phyloP scores from a whole-genome alignment of 352 stramenopile genomes.

The Phytophthora colocasiae region DNA sequence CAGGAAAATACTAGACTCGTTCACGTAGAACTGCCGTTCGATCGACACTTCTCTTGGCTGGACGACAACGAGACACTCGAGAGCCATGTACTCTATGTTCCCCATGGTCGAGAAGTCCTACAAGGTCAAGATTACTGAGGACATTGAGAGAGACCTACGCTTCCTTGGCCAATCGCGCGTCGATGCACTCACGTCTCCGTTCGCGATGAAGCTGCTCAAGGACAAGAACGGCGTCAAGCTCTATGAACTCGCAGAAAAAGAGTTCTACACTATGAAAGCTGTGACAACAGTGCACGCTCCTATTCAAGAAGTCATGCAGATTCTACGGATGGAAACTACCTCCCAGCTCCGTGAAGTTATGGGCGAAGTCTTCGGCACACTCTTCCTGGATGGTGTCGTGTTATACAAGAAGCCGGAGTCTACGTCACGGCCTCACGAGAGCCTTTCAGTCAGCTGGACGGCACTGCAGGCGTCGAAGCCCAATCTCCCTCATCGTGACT shows the following conservation, averaged over 20 bases:
- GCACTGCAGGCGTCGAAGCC: slow-evolving; percentile 83
- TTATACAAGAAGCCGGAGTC: slow-evolving; percentile 71
- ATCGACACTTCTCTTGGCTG: slow-evolving; percentile 1
- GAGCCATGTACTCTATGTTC: slow-evolving; percentile 78
- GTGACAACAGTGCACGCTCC: slow-evolving; percentile 73
- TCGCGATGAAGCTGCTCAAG: slow-evolving; percentile 83
- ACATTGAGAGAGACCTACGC: slow-evolving; percentile 86
- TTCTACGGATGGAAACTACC: slow-evolving; percentile 80
- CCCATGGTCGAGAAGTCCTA: slow-evolving; percentile 88
- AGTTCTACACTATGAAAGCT: slow-evolving; percentile 90
- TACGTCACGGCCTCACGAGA: slow-evolving; percentile 64
- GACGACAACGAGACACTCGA: background rate
- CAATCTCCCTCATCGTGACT: slow-evolving; percentile 86
- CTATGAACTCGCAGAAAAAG: slow-evolving; percentile 80
- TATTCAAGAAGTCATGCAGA: slow-evolving; percentile 83
- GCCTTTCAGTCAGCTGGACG: slow-evolving; percentile 84
- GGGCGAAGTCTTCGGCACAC: slow-evolving; percentile 83
- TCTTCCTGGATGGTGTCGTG: slow-evolving; percentile 84
- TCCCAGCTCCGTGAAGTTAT: slow-evolving; percentile 73
- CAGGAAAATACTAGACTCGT: slow-evolving; percentile 25
- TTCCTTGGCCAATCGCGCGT: slow-evolving; percentile 86
- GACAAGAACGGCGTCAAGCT: slow-evolving; percentile 76
- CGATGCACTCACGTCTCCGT: slow-evolving; percentile 80
- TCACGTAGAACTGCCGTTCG: background rate
- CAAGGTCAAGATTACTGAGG: slow-evolving; percentile 73